These are phyloP conservation scores for Colletotrichum paranaense DNA, from an alignment of 2,329 filamentous ascomycete genomes.

Conservation along the genomic window DNA sequence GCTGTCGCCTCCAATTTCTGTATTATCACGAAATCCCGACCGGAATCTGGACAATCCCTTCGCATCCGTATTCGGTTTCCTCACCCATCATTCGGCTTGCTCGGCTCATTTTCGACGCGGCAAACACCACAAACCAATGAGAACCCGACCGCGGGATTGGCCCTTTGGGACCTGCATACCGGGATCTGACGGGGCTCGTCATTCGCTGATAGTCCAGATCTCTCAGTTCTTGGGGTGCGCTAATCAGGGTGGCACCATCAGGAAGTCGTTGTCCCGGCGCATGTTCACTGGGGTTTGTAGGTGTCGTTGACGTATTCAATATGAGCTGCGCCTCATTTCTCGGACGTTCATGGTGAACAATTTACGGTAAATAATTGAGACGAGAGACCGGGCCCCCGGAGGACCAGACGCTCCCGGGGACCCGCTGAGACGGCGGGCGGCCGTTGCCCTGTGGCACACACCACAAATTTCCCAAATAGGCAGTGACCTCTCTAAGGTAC, in stretches of 20 bases:
- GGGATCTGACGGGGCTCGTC: background rate
- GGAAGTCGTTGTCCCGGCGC: background rate
- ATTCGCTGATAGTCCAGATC: background rate
- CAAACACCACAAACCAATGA: background rate
- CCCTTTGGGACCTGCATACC: background rate
- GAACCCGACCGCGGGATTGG: background rate
- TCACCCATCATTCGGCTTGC: background rate
- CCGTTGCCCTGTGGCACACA: background rate
- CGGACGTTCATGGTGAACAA: background rate
- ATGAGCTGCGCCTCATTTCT: background rate
- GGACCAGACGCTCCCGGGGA: background rate
- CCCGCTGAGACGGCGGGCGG: conserved; percentile 4
- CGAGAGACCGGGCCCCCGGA: no score
- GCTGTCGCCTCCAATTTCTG: background rate
- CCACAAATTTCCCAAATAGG: conserved; percentile 26
- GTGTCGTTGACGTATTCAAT: background rate
- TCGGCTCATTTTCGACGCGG: background rate
- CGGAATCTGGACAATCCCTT: background rate
- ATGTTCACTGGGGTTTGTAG: no score
- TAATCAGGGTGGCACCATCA: background rate
- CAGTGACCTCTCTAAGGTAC: background rate
- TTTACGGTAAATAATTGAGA: background rate
- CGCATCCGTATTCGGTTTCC: conserved; percentile 1
- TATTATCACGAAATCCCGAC: background rate
- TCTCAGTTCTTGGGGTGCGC: background rate